Base-by-base conservation (phyloP, 306 rosid species). In the Herpetospermum pedunculosum region DNA sequence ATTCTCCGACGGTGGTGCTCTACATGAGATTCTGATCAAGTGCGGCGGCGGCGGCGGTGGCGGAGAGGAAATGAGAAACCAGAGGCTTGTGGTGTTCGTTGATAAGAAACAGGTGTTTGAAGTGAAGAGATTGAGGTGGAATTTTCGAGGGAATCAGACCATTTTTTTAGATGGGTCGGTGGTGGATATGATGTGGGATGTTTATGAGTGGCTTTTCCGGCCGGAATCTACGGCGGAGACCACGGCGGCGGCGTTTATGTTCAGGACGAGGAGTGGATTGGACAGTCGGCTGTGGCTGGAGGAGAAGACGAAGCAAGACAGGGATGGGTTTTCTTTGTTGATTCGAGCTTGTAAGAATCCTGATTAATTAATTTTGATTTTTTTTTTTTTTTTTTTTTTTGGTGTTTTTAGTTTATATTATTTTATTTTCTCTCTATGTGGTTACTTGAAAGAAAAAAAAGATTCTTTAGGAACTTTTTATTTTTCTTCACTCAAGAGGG, bases 101-200 rank as follows among this genome's bases (percentile, higher is more conserved):
- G 96, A 95, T 49, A 82, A 82, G 79, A 89, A 84, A 79, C 82
- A 30, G 16, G 57, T 89, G 12, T 92, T 95, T 13, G 72, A 91
- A 77, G 96, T 87, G 58, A 89, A 81, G 81, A 84, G 93, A 73
- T 75, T 92, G 78, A 84, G 79, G 80, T 92, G 96, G 99, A 95
- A 95, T 78, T 95, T 95, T 77, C 85, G 99, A 18, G 99, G 99
- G 76, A 95, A 95, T 75, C 96, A 89, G 40, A 84, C 93, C 1
- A 82, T 92, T 3, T 95, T 95, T 62, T 79, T 91, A 19, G 96
- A 95, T 65, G 99, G 97, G 25, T 80, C 89, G 79, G 47, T 95
- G 43, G 96, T 95, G 37, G 99, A 95, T 46, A 75, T 95, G 89
- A 84, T 95, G 99, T 95, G 99, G 99, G 99, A 95, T 38, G 83